Evolutionary conservation across 495 filamentous ascomycete species (phyloP).

Genomic region (Lentithecium fluviatile): DNA sequence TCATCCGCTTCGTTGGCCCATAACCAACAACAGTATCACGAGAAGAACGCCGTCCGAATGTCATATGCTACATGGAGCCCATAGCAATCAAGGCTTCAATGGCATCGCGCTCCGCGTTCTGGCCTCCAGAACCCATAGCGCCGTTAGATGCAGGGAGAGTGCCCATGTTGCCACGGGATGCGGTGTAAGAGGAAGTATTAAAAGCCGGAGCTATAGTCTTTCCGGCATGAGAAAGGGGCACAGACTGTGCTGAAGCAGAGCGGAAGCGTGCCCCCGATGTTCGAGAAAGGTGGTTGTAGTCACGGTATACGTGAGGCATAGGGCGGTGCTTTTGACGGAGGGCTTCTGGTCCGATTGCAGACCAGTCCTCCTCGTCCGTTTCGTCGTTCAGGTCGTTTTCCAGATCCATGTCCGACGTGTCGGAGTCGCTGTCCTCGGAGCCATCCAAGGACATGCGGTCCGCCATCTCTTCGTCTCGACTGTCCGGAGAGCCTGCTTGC

Average conservation of each 20-base stretch:
- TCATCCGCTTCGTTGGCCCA: constrained; percentile 7
- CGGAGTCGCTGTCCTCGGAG: constrained; percentile 64
- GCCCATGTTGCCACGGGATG: constrained; percentile 52
- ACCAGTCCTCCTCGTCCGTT: constrained; percentile 99
- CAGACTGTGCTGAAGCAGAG: constrained; percentile 25
- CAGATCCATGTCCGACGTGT: constrained; percentile 59
- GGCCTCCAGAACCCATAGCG: constrained; percentile 42
- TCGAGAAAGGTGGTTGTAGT: constrained; percentile 41
- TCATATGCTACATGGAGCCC: constrained; percentile 68
- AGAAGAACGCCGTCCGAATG: constrained; percentile 28
- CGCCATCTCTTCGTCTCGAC: constrained; percentile 48
- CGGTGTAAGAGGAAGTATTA: constrained; percentile 43
- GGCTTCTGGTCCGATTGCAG: constrained; percentile 79
- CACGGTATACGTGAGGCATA: constrained; percentile 27
- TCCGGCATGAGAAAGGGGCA: constrained; percentile 28
- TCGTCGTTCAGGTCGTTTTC: constrained; percentile 70
- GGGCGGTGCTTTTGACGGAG: constrained; percentile 63
- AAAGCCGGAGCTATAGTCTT: constrained; percentile 13
- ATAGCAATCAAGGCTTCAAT: constrained; percentile 80
- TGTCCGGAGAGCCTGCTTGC: constrained; percentile 45
- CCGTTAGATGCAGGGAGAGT: constrained; percentile 26
- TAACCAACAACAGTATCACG: constrained; percentile 1
- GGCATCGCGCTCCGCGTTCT: constrained; percentile 70
- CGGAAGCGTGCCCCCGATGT: constrained; percentile 23
- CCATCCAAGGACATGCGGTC: constrained; percentile 96